Evolutionary conservation across 371 early-diverging fungal species (phyloP).

Genomic region (Haplosporangium sp.): DNA sequence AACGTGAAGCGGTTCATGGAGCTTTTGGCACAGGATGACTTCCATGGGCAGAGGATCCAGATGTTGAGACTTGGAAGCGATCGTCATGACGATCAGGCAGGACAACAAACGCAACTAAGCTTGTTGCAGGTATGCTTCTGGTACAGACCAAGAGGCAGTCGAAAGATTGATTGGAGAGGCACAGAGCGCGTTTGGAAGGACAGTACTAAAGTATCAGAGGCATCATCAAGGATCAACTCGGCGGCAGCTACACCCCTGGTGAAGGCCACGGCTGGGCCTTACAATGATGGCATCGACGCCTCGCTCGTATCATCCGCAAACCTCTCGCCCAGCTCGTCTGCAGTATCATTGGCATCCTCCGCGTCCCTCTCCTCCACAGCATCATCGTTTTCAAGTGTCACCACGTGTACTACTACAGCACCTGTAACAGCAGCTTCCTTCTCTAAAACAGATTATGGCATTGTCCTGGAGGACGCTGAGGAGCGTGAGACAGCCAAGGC

Average conservation of each 20-base stretch:
- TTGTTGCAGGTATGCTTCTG: constrained; percentile 53
- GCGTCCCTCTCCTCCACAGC: constrained; percentile 20
- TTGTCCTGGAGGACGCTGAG: constrained; percentile 24
- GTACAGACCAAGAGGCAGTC: constrained; percentile 44
- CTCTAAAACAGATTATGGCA: constrained; percentile 13
- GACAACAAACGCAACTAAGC: constrained; percentile 24
- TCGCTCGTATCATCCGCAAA: constrained; percentile 2
- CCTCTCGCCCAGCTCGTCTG: constrained; percentile 27
- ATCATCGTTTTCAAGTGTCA: constrained; percentile 19
- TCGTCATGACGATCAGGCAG: background rate
- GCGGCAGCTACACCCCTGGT: background rate
- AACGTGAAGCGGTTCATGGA: constrained; percentile 46
- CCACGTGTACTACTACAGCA: background rate
- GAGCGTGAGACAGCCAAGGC: constrained; percentile 56
- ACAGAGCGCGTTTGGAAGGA: constrained; percentile 31
- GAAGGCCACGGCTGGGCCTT: constrained; percentile 1
- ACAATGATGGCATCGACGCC: background rate
- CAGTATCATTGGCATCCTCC: constrained; percentile 27
- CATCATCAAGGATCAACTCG: background rate
- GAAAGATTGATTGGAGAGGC: constrained; percentile 51
- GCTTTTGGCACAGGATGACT: constrained; percentile 34
- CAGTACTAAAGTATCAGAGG: background rate
- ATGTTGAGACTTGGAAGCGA: constrained; percentile 48
- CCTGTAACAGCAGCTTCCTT: background rate
- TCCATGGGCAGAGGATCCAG: constrained; percentile 31